Percentiles rank a stretch among this genome's conserved stretches.
These are phyloP conservation scores for Pyrrhoderma noxium DNA, from an alignment of 1,284 basidiomycete genomes.

Conservation along the genomic window DNA sequence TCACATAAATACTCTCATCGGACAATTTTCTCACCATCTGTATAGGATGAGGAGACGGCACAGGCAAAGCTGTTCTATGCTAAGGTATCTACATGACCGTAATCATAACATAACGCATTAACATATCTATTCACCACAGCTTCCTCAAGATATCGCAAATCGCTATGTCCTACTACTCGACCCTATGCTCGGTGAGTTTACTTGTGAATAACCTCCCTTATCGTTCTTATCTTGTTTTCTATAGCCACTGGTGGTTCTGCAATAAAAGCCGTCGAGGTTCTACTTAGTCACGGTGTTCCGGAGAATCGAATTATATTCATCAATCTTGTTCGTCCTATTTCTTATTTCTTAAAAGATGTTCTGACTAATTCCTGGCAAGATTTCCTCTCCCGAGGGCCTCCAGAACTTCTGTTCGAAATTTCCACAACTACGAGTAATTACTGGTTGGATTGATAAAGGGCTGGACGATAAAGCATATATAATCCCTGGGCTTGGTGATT, in stretches of 20 bases:
- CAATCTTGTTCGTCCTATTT: slow-evolving; percentile 64
- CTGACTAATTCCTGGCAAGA: slow-evolving; percentile 38
- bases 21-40: background rate
- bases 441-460: slow-evolving; percentile 95
- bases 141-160: slow-evolving; percentile 87
- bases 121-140: slow-evolving; percentile 50
- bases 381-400: slow-evolving; percentile 89
- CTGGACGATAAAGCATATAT: slow-evolving; percentile 89
- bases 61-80: slow-evolving; percentile 87
- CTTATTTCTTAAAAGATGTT: slow-evolving; percentile 4
- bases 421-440: slow-evolving; percentile 81
- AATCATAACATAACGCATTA: background rate
- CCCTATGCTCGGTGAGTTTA: slow-evolving; percentile 84
- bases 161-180: slow-evolving; percentile 94
- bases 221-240: slow-evolving; percentile 5
- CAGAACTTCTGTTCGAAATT: slow-evolving; percentile 75
- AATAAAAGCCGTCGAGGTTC: slow-evolving; percentile 94
- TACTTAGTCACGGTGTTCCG: slow-evolving; percentile 84
- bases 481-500: slow-evolving; percentile 86
- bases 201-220: slow-evolving; percentile 4
- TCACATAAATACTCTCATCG: slow-evolving; percentile 5
- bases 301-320: slow-evolving; percentile 94
- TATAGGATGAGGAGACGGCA: slow-evolving; percentile 85
- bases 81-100: slow-evolving; percentile 41
- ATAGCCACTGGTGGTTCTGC: slow-evolving; percentile 95